Evolutionary conservation across 352 stramenopile genomes (phyloP).

Genomic region (Vaucheria bursata): DNA sequence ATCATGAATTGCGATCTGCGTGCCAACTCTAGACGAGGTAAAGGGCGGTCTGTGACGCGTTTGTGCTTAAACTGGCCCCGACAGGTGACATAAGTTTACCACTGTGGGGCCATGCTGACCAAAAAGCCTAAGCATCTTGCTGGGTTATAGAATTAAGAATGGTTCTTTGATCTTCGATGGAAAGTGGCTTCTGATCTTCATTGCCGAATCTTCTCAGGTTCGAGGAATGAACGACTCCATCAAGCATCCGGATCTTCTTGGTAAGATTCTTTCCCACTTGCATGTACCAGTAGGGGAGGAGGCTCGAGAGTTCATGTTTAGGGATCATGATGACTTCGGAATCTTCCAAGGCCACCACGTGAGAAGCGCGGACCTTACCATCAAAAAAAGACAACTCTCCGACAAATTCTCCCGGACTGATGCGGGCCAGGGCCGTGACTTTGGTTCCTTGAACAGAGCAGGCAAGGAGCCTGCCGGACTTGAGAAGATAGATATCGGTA

Average conservation of each 20-base stretch:
- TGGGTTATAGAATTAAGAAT: background rate
- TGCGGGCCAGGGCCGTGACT: background rate
- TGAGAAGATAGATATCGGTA: background rate
- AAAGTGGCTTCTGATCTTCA: background rate
- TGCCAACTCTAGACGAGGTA: background rate
- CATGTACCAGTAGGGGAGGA: background rate
- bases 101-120: background rate
- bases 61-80: background rate
- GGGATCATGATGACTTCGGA: background rate
- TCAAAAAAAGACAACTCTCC: slow-evolving; percentile 2
- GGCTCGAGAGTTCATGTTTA: slow-evolving; percentile 1
- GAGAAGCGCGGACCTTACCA: background rate
- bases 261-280: background rate
- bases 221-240: background rate
- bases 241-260: background rate
- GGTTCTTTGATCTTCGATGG: background rate
- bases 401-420: background rate
- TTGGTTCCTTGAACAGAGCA: background rate
- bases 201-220: background rate
- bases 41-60: background rate
- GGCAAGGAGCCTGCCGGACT: background rate
- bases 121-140: background rate
- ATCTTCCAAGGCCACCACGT: background rate
- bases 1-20: background rate
- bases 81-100: slow-evolving; percentile 1